Conservation (phyloP, 2,329 filamentous ascomycete species). For the Cladophialophora bantiana region DNA sequence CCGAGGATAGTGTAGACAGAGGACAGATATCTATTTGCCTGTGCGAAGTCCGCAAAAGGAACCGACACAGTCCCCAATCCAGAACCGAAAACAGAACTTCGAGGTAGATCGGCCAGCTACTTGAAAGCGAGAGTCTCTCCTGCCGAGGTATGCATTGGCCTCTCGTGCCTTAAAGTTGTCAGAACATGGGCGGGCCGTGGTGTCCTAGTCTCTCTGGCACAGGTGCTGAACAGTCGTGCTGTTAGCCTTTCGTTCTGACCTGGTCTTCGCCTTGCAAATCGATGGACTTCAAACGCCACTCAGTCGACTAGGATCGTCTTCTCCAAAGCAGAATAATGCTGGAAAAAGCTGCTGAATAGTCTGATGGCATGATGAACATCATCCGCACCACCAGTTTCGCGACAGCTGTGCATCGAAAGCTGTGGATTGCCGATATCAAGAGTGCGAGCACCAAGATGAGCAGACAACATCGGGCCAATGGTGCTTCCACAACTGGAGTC, state of each 20-base stretch:
- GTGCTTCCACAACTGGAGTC: slow-evolving; percentile 94
- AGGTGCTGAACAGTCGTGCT: not conserved
- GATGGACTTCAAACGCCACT: not conserved
- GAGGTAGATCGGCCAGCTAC: not conserved
- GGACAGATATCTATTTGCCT: not conserved
- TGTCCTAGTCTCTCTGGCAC: not conserved
- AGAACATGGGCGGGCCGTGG: not conserved
- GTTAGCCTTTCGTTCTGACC: not conserved
- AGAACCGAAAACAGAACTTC: not conserved
- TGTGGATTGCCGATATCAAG: slow-evolving; percentile 94
- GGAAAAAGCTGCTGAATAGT: slow-evolving; percentile 86
- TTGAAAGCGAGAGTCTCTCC: not conserved
- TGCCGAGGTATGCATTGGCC: not conserved
- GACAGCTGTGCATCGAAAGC: slow-evolving; percentile 95
- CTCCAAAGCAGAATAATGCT: slow-evolving; percentile 82
- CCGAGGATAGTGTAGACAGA: not conserved
- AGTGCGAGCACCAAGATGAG: slow-evolving; percentile 83
- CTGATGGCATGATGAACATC: slow-evolving; percentile 87
- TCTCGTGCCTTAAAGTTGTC: not conserved
- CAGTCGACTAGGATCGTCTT: slow-evolving; percentile 55
- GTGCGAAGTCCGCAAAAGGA: not conserved
- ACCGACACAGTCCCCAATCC: not conserved
- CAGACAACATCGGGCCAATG: slow-evolving; percentile 95
- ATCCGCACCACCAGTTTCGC: slow-evolving; percentile 86
- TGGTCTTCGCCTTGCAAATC: not conserved